phyloP scores from a whole-genome alignment of 768 basidiomycete genomes.

The Boletus vinaceobasis region DNA sequence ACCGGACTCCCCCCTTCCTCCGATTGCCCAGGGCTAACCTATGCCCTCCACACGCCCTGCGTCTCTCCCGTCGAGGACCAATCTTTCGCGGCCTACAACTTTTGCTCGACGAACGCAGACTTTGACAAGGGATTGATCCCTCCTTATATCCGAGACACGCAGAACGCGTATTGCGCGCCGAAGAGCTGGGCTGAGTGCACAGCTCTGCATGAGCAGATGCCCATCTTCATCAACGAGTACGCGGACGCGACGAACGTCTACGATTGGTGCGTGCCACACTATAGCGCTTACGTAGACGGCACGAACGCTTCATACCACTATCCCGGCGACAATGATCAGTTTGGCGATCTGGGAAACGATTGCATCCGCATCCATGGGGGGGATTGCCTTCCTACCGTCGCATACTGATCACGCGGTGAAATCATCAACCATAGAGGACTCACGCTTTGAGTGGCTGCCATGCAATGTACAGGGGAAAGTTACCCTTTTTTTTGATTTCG shows the following conservation, averaged over 20 bases:
- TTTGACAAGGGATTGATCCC: constrained; percentile 10
- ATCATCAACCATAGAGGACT: neutral
- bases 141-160: constrained; percentile 13
- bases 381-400: constrained; percentile 17
- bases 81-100: constrained; percentile 21
- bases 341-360: constrained; percentile 13
- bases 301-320: constrained; percentile 11
- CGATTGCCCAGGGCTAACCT: constrained; percentile 22
- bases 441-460: neutral
- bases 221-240: constrained; percentile 30
- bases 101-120: constrained; percentile 7
- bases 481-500: neutral
- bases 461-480: neutral
- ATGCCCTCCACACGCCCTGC: constrained; percentile 24
- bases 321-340: neutral
- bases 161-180: constrained; percentile 21
- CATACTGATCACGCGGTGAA: constrained; percentile 21
- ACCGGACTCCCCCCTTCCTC: constrained; percentile 25
- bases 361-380: constrained; percentile 15
- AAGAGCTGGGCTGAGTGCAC: constrained; percentile 29
- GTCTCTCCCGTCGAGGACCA: constrained; percentile 25
- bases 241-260: constrained; percentile 13
- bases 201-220: constrained; percentile 17
- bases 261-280: constrained; percentile 26
- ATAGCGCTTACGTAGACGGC: constrained; percentile 8